Evolutionary conservation across 208 protist genomes (phyloP).

Genomic region (Trypanosoma melophagium): DNA sequence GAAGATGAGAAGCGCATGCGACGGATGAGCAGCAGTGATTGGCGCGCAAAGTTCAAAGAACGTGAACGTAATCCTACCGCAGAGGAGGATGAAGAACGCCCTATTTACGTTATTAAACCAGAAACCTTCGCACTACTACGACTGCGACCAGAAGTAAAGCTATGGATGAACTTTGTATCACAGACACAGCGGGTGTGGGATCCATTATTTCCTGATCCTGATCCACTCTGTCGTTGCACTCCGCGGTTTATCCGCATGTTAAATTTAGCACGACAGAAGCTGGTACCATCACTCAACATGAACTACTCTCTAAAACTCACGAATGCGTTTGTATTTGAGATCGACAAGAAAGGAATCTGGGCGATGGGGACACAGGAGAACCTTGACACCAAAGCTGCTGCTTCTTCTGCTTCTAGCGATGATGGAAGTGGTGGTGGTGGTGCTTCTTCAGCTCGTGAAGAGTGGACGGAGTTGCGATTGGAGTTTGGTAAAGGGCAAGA

Average conservation of each 20-base stretch:
- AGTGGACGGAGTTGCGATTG: constrained; percentile 82
- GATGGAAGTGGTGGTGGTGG: constrained; percentile 8
- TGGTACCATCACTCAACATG: constrained; percentile 87
- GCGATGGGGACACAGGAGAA: constrained; percentile 89
- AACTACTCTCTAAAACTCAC: constrained; percentile 87
- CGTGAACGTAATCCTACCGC: constrained; percentile 82
- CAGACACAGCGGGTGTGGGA: constrained; percentile 86
- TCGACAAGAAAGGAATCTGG: constrained; percentile 77
- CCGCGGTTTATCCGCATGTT: constrained; percentile 83
- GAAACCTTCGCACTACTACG: constrained; percentile 80
- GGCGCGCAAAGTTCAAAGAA: constrained; percentile 78
- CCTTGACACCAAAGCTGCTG: constrained; percentile 14
- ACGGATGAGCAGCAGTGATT: constrained; percentile 89
- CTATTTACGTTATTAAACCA: constrained; percentile 84
- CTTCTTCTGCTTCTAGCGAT: neutral
- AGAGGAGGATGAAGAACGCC: constrained; percentile 77
- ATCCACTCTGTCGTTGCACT: constrained; percentile 71
- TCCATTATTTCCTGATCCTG: constrained; percentile 55
- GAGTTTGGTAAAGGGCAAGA: constrained; percentile 81
- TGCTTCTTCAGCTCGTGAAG: constrained; percentile 55
- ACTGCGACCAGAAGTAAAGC: constrained; percentile 64
- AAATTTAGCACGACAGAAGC: constrained; percentile 80
- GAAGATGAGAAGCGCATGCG: constrained; percentile 89
- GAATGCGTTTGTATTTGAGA: constrained; percentile 85
- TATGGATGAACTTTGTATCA: constrained; percentile 71